A percentile compares a stretch with the other conserved stretches of the same genome.
Conservation (phyloP, 805 yeast genomes). For the Wickerhamiella galacta region DNA sequence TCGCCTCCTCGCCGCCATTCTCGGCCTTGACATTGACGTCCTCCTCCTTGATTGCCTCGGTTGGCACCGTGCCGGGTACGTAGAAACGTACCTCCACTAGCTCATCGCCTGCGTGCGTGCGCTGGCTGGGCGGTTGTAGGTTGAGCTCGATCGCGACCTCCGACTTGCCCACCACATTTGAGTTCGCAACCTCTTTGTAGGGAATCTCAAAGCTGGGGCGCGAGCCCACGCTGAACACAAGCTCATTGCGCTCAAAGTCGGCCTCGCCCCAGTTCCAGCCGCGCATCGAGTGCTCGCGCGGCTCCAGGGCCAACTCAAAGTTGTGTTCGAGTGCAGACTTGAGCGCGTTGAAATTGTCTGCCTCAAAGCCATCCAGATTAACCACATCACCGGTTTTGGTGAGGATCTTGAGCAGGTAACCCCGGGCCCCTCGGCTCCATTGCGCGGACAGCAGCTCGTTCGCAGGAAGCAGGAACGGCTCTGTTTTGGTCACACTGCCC, state of each 20-base stretch:
- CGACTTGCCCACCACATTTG: constrained; percentile 78
- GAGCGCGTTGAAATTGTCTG: constrained; percentile 57
- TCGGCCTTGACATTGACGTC: constrained; percentile 5
- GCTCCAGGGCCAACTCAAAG: constrained; percentile 59
- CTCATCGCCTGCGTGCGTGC: constrained; percentile 72
- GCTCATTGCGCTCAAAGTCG: constrained; percentile 81
- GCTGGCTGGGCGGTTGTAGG: constrained; percentile 32
- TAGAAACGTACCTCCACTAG: constrained; percentile 86
- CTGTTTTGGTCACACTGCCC: constrained; percentile 32
- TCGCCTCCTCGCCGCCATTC: constrained; percentile 22
- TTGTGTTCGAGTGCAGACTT: constrained; percentile 71
- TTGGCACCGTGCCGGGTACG: constrained; percentile 65
- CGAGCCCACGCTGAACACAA: constrained; percentile 70
- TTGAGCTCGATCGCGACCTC: constrained; percentile 87
- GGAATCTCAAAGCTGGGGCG: constrained; percentile 89
- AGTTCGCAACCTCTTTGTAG: constrained; percentile 58
- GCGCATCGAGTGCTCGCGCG: constrained; percentile 76
- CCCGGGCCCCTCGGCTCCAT: constrained; percentile 92
- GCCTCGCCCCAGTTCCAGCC: constrained; percentile 99
- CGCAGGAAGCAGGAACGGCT: constrained; percentile 79
- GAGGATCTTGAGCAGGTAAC: constrained; percentile 74
- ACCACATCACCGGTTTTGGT: constrained; percentile 79
- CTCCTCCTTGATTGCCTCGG: constrained; percentile 25
- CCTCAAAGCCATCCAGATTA: constrained; percentile 81
- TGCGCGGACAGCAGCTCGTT: constrained; percentile 62